Evolutionary conservation across 2,329 filamentous ascomycete species (phyloP), one percentile per base, ranked within the genome.

Genomic region (Pleurostoma richardsiae): DNA sequence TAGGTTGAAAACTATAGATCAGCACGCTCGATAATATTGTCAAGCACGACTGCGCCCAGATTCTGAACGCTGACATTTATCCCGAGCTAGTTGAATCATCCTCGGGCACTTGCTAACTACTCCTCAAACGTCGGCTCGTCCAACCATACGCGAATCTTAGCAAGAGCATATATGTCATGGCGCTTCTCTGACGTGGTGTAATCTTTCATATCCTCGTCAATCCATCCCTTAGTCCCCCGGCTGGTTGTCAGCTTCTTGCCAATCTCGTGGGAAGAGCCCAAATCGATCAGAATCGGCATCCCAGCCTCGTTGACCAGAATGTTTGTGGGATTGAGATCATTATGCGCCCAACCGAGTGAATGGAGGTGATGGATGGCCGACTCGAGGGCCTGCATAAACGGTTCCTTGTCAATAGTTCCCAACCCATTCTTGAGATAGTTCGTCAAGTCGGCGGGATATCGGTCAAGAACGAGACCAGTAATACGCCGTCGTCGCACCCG

Each of bases 401-500:
- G 11, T 26, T 29, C 6, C 30, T 26, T 43, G 27, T 43, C 6
- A 4, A 46, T 3, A 7, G 4, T 28, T 30, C 40, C 29, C 28
- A 42, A 2, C 30, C 39, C 5, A 29, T 3, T 19, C 28, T 43
- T n/a, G 26, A 46, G 19, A 31, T 38, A 19, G 19, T 19, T 19
- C 19, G 19, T 19, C 19, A 19, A 19, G 19, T 19, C 19, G 40
- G 4, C 10, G 29, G 39, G 26, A 29, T 39, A 39, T 27, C 30
- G 5, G 40, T 49, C 47, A n/a, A 51, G n/a, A 4, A 49, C 49
- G 8, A 49, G 11, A 26, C 36, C 49, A 36, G 41, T 49, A 31
- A 45, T 49, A 19, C 29, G 30, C 30, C 41, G 40, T 4, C 31
- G 43, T 6, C 43, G 26, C 8, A 44, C 47, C 6, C 47, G 49